Base-by-base conservation (phyloP, 306 rosid genomes). In the Fagus crenata region DNA sequence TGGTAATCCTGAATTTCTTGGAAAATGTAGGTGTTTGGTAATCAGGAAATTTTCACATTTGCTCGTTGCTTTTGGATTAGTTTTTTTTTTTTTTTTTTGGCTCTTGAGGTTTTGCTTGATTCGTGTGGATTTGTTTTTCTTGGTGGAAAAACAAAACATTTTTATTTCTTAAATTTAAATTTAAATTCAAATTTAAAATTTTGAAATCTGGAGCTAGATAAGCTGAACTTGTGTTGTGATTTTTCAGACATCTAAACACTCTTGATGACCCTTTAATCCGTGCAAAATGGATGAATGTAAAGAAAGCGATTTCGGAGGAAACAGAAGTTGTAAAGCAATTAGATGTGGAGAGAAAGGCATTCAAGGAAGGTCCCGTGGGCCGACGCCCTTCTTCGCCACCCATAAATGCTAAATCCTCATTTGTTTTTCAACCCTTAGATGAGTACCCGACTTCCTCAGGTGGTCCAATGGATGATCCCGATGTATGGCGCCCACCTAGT, bases 401-500 rank as follows among this genome's bases (percentile, higher is more conserved):
- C 17, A 86, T 92, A 56, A 81, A 87, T 55, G 69, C 87, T 3
- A 91, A 93, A 81, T 91, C 97, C 0, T 87, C 91, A 0, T 93
- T 92, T 74, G 93, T 92, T 76, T 93, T 93, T 80, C 97, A 92
- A 75, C 96, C 98, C 11, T 85, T 92, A 63, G 98, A 93, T 77
- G 98, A 93, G 82, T 92, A 93, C 54, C 98, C 97, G 7, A 89
- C 94, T 74, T 92, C 97, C 36, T 93, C 98, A 0, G 87, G 89
- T 75, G 85, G 85, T 14, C 74, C 92, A 1, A 69, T 90, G 43
- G 98, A 91, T 63, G 98, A 93, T 86, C 97, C 98, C 35, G 97
- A 93, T 77, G 97, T 93, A 55, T 93, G 97, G 98, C 88, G 97
- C 78, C 97, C 98, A 31, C 98, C 98, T 73, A 93, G 93, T 77